These are phyloP conservation scores for Tuber brumale DNA, from an alignment of 495 filamentous ascomycete genomes.

Conservation along the genomic window DNA sequence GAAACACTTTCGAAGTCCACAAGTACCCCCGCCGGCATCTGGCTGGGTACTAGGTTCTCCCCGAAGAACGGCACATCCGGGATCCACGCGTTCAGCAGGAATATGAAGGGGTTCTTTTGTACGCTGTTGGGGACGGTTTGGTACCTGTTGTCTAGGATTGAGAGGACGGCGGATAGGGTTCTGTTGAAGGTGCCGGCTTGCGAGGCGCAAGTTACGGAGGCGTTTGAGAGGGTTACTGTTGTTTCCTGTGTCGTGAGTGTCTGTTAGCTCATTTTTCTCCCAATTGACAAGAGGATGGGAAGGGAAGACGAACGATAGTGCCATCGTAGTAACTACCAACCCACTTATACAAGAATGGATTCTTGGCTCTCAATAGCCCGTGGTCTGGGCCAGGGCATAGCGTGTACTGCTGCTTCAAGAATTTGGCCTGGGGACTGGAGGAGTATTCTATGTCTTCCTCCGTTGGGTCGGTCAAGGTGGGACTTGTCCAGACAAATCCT, in stretches of 20 bases:
- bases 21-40: neutral
- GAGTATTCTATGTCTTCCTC: neutral
- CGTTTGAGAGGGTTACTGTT: neutral
- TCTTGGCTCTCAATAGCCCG: neutral
- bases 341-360: neutral
- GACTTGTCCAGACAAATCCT: neutral
- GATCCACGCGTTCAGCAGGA: neutral
- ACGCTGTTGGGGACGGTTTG: neutral
- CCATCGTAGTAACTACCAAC: neutral
- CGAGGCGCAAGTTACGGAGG: neutral
- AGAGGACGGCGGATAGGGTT: neutral
- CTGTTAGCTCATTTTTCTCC: neutral
- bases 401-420: neutral
- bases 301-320: neutral
- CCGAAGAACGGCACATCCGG: neutral
- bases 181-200: neutral
- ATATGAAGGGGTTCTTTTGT: neutral
- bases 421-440: neutral
- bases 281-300: neutral
- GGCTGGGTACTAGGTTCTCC: neutral
- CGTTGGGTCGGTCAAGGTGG: neutral
- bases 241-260: neutral
- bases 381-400: neutral
- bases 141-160: neutral
- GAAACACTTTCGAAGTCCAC: neutral